These are phyloP conservation scores for Immersiella caudata DNA, from an alignment of 495 filamentous ascomycete species.

Conservation along the genomic window DNA sequence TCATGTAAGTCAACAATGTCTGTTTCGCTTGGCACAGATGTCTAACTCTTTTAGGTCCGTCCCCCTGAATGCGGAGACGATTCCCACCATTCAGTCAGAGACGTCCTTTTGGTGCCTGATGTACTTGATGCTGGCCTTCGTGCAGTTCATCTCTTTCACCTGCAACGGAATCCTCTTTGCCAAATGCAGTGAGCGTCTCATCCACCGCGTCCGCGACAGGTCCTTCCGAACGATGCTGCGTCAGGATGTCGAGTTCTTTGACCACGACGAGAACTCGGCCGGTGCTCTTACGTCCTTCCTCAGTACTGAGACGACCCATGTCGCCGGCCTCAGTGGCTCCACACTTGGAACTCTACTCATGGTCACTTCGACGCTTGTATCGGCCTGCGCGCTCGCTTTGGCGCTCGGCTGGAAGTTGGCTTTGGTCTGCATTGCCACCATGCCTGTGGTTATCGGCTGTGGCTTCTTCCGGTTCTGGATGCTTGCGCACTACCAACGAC, in stretches of 20 bases:
- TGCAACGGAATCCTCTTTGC: conserved; percentile 74
- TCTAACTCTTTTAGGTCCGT: conserved; percentile 34
- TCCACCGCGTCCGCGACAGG: conserved; percentile 76
- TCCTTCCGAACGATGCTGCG: conserved; percentile 86
- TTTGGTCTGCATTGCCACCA: conserved; percentile 78
- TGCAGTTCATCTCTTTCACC: conserved; percentile 70
- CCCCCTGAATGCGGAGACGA: conserved; percentile 40
- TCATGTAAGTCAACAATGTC: conserved; percentile 41
- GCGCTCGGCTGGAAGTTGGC: conserved; percentile 88
- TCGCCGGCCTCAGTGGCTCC: conserved; percentile 79
- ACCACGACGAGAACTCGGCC: conserved; percentile 77
- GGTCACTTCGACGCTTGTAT: conserved; percentile 72
- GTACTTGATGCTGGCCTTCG: conserved; percentile 91
- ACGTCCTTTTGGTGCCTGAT: conserved; percentile 90
- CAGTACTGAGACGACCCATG: conserved; percentile 80
- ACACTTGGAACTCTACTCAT: conserved; percentile 80
- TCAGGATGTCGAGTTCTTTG: conserved; percentile 89
- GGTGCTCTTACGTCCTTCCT: conserved; percentile 85
- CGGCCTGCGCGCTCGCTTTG: conserved; percentile 64
- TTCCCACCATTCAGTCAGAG: conserved; percentile 57
- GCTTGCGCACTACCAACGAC: conserved; percentile 72
- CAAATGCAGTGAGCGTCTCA: conserved; percentile 75
- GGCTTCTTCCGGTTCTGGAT: conserved; percentile 79
- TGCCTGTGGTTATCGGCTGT: conserved; percentile 79
- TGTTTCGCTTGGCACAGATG: conserved; percentile 21